phyloP scores from a whole-genome alignment of 441 rosid genomes.

The Pelargonium australe region DNA sequence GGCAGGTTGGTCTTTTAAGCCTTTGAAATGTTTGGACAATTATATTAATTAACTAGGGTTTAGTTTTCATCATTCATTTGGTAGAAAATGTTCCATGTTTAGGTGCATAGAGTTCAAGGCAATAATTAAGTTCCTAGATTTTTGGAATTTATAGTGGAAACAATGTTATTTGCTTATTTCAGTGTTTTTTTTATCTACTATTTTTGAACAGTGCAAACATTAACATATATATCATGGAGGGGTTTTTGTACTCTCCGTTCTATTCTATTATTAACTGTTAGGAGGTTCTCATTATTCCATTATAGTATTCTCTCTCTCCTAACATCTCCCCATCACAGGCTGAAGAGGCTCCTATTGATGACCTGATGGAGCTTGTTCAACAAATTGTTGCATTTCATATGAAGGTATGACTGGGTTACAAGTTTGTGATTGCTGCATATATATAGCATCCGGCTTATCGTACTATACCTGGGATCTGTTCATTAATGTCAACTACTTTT shows the following conservation, averaged over 20 bases:
- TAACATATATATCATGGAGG: neutral
- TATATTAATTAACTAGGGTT: neutral
- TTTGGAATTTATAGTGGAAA: neutral
- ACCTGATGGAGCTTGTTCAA: constrained; percentile 78
- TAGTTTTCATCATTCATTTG: neutral
- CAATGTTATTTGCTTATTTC: neutral
- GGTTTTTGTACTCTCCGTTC: neutral
- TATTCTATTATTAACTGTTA: neutral
- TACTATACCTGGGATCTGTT: neutral
- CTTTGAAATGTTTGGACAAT: neutral
- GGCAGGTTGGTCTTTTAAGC: constrained; percentile 44
- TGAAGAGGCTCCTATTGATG: constrained; percentile 59
- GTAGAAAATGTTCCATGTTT: neutral
- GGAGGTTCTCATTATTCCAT: neutral
- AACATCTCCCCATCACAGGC: constrained; percentile 32
- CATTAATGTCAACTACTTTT: neutral
- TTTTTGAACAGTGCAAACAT: neutral
- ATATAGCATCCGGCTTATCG: neutral
- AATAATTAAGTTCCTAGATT: neutral
- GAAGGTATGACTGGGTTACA: constrained; percentile 46
- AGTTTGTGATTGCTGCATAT: neutral
- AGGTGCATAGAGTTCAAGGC: neutral
- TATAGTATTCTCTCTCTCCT: too few species aligned
- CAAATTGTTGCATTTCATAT: constrained; percentile 96
- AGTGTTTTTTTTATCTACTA: neutral